Evolutionary conservation across 768 basidiomycete genomes (phyloP).

Genomic region (Xerocomus potaroensis): DNA sequence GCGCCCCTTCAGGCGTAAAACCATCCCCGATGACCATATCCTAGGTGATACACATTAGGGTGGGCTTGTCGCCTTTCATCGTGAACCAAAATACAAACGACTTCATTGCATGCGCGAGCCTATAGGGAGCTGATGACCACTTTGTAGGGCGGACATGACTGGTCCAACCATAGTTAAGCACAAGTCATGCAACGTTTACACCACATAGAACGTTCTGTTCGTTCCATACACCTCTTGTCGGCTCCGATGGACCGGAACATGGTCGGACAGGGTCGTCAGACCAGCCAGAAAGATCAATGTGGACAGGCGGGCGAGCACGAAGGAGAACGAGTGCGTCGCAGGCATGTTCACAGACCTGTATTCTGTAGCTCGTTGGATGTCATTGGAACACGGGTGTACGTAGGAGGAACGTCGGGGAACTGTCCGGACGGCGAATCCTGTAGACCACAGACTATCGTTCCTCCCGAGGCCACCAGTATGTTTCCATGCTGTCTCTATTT

Average conservation of each 20-base stretch:
- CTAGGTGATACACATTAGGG: not conserved
- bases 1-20: not conserved
- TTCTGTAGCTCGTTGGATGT: not conserved
- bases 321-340: not conserved
- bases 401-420: not conserved
- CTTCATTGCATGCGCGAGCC: not conserved
- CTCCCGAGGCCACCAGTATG: not conserved
- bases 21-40: not conserved
- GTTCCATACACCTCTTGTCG: not conserved
- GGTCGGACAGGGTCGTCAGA: not conserved
- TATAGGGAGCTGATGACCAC: not conserved
- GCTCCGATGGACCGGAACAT: not conserved
- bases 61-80: not conserved
- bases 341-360: not conserved
- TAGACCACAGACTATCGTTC: not conserved
- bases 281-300: not conserved
- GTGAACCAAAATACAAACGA: not conserved
- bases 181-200: not conserved
- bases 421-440: not conserved
- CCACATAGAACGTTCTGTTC: not conserved
- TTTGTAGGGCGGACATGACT: not conserved
- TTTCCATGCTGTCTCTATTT: not conserved
- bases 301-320: not conserved
- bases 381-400: not conserved
- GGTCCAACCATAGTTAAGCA: not conserved